Base-by-base conservation (phyloP, 192 early-diverging fungal genomes). In the Backusella liffmaniae region DNA sequence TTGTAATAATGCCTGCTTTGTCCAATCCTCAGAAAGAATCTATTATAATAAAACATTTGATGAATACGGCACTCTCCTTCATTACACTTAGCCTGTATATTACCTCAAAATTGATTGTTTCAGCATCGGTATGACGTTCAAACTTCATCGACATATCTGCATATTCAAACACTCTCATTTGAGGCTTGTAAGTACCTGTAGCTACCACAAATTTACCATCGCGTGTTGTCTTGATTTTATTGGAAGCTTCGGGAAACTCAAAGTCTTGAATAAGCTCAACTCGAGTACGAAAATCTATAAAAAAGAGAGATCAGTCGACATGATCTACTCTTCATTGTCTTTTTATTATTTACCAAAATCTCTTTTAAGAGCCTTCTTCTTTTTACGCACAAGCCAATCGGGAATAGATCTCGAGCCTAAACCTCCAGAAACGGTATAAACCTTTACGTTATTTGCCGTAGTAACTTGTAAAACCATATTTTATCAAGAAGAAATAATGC, bases 231-330 rank as follows among this genome's bases (percentile, higher is more conserved):
- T 93, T 94, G 67, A 99, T 88, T 68, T 90, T 88, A 26, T 94
- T 80, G 3, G 94, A 93, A 0, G 98, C 97, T 84, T 98, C 94
- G 12, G 98, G 98, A 76, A 99, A 99, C 81, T 95, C 94, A 80
- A 99, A 99, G 80, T 99, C 98, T 82, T 99, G 98, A 77, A 99
- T 94, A 7, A 99, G 85, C 82, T 99, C 98, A 70, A 99, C 90
- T 37, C 98, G 87, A 37, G 93, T 92, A 70, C 95, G 89, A 85
- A 89, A 98, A 75, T 97, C 97, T 93, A 78, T 29, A 51, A 79
- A 29, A 44, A 10, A 39, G 37, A 41, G 6, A 67, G 59, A 59
- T 44, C 53, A 41, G 30, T 36, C 4, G 37, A 37, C 15, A n/a
- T 49, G 15, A 30, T 68, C 5, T 66, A 5, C 30, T 1, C 32